These are phyloP conservation scores for Spathaspora boniae DNA, from an alignment of 805 yeast genomes.

Conservation along the genomic window DNA sequence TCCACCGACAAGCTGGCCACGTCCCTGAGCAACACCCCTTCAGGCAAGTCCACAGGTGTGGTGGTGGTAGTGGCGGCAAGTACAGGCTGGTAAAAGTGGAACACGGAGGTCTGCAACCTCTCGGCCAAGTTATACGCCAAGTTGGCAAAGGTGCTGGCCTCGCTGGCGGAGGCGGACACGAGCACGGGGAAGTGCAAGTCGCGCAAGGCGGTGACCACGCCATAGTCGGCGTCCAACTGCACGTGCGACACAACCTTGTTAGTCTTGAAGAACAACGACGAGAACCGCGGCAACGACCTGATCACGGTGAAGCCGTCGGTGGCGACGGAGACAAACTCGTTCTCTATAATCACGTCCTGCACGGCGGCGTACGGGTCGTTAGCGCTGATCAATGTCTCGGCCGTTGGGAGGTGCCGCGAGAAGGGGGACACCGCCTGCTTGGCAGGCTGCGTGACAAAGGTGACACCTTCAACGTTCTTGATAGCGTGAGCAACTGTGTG, in stretches of 20 bases:
- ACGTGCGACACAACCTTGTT: slow-evolving; percentile 58
- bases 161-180: slow-evolving; percentile 60
- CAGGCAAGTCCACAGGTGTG: slow-evolving; percentile 13
- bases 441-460: slow-evolving; percentile 46
- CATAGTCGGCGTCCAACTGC: slow-evolving; percentile 60
- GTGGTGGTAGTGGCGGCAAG: slow-evolving; percentile 11
- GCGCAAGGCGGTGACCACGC: slow-evolving; percentile 66
- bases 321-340: slow-evolving; percentile 42
- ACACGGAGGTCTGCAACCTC: slow-evolving; percentile 50
- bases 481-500: slow-evolving; percentile 10
- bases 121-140: slow-evolving; percentile 59
- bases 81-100: slow-evolving; percentile 61
- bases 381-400: slow-evolving; percentile 32
- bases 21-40: slow-evolving; percentile 14
- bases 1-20: slow-evolving; percentile 16
- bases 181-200: slow-evolving; percentile 63
- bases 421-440: slow-evolving; percentile 38
- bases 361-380: slow-evolving; percentile 55
- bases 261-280: slow-evolving; percentile 31
- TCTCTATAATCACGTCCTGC: slow-evolving; percentile 24
- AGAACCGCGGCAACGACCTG: slow-evolving; percentile 57
- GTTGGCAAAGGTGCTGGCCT: slow-evolving; percentile 43
- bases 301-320: slow-evolving; percentile 54
- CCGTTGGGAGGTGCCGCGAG: slow-evolving; percentile 19
- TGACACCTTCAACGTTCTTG: slow-evolving; percentile 13